Conservation (phyloP, 1,139 yeast species). For the Kodamaea sp. region DNA sequence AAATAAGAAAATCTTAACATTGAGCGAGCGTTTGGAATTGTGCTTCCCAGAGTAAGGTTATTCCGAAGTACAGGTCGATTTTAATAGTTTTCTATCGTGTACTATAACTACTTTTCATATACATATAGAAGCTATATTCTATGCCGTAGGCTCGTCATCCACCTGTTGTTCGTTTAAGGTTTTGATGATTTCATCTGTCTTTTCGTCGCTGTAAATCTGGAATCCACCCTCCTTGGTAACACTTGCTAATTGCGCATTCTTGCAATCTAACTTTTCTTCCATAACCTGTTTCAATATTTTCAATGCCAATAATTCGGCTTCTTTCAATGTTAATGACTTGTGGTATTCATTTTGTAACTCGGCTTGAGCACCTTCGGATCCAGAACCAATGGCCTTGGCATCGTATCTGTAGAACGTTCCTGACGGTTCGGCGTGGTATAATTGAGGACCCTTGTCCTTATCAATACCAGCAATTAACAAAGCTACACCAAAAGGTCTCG, state of each 20-base stretch:
- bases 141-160: slow-evolving; percentile 25
- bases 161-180: slow-evolving; percentile 71
- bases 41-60: slow-evolving; percentile 32
- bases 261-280: slow-evolving; percentile 97
- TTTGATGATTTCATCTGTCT: slow-evolving; percentile 80
- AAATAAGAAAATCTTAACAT: slow-evolving; percentile 53
- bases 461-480: slow-evolving; percentile 93
- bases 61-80: no score
- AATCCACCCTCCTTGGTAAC: slow-evolving; percentile 88
- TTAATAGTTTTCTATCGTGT: slow-evolving; percentile 2
- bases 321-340: slow-evolving; percentile 86
- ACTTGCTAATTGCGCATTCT: slow-evolving; percentile 92
- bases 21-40: slow-evolving; percentile 55
- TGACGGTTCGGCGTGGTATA: slow-evolving; percentile 98
- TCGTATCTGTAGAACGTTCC: slow-evolving; percentile 97
- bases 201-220: slow-evolving; percentile 79
- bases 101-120: slow-evolving; percentile 1
- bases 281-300: slow-evolving; percentile 95
- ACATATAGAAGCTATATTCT: slow-evolving; percentile 1
- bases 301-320: slow-evolving; percentile 87
- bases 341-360: slow-evolving; percentile 97
- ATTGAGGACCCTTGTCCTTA: slow-evolving; percentile 90
- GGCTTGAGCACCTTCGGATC: slow-evolving; percentile 98
- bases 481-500: slow-evolving; percentile 99
- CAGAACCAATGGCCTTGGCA: slow-evolving; percentile 98